Percentiles rank a stretch among this genome's conserved stretches.
Evolutionary conservation across 2,329 filamentous ascomycete species (phyloP).

Genomic region (Boeremia exigua): DNA sequence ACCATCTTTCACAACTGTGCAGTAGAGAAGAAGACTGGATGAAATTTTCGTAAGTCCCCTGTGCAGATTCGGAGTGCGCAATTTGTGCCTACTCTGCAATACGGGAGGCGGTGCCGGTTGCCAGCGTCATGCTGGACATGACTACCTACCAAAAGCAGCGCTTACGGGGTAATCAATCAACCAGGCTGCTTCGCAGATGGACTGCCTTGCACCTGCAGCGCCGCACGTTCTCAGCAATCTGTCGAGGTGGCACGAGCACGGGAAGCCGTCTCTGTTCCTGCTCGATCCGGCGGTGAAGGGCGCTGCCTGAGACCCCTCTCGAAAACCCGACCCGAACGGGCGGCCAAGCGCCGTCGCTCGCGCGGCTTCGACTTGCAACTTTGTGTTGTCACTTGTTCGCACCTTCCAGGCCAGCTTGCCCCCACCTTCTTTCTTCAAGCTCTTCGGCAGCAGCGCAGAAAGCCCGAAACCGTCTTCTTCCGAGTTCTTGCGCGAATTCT

Average conservation of each 20-base stretch:
- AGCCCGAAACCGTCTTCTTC: not conserved
- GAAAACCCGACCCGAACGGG: slow-evolving; percentile 19
- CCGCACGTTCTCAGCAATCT: not conserved
- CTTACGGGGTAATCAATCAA: too few species aligned
- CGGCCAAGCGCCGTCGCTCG: slow-evolving; percentile 24
- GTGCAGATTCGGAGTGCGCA: too few species aligned
- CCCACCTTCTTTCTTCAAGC: slow-evolving; percentile 23
- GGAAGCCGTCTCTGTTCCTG: not conserved
- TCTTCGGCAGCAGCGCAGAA: slow-evolving; percentile 7
- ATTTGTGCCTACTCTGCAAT: too few species aligned
- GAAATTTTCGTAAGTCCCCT: too few species aligned
- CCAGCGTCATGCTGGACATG: not conserved
- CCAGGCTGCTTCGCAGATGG: not conserved
- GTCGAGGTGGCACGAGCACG: slow-evolving; percentile 3
- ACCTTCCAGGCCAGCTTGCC: slow-evolving; percentile 25
- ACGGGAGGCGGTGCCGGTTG: too few species aligned
- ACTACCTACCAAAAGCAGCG: too few species aligned
- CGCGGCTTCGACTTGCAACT: slow-evolving; percentile 27
- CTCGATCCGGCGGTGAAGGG: slow-evolving; percentile 9
- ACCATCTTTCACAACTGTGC: too few species aligned
- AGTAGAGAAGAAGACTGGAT: too few species aligned
- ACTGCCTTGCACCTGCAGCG: not conserved
- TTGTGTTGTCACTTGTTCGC: slow-evolving; percentile 25
- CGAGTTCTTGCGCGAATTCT: not conserved
- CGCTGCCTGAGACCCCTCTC: slow-evolving; percentile 23